Conservation (phyloP, 73 alveolate species). For the Stentor roeselii region DNA sequence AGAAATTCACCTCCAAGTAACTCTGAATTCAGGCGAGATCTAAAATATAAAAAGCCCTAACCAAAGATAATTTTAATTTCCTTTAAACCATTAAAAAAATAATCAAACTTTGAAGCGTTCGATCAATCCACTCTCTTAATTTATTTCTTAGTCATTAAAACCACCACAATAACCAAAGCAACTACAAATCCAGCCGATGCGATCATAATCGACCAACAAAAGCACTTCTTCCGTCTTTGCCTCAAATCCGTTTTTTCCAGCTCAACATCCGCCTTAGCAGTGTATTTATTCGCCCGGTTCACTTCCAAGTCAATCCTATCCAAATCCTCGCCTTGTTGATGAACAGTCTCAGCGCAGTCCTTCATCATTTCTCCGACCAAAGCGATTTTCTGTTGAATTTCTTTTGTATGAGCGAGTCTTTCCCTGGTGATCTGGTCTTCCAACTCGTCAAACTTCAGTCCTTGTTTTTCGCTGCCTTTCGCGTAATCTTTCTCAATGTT, state of each 20-base stretch:
- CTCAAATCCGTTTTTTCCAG: not conserved
- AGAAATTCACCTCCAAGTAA: too few species aligned
- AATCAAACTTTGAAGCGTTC: too few species aligned
- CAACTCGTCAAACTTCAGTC: not conserved
- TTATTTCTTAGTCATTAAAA: not conserved
- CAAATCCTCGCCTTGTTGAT: not conserved
- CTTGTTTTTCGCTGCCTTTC: not conserved
- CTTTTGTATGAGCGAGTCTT: not conserved
- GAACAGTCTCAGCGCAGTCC: not conserved
- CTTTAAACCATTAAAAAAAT: too few species aligned
- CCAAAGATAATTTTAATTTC: too few species aligned
- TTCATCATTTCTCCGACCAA: not conserved
- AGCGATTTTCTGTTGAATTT: not conserved
- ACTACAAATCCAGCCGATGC: not conserved
- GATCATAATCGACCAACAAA: not conserved
- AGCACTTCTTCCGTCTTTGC: not conserved
- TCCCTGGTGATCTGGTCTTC: not conserved
- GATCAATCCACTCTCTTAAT: too few species aligned
- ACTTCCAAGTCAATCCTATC: not conserved
- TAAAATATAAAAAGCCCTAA: too few species aligned
- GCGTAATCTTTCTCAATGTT: not conserved
- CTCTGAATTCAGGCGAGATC: too few species aligned
- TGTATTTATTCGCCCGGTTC: not conserved
- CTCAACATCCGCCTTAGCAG: not conserved
- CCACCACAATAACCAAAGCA: not conserved